Base-by-base conservation (phyloP, 208 protist species). In the Entamoeba nuttalli region DNA sequence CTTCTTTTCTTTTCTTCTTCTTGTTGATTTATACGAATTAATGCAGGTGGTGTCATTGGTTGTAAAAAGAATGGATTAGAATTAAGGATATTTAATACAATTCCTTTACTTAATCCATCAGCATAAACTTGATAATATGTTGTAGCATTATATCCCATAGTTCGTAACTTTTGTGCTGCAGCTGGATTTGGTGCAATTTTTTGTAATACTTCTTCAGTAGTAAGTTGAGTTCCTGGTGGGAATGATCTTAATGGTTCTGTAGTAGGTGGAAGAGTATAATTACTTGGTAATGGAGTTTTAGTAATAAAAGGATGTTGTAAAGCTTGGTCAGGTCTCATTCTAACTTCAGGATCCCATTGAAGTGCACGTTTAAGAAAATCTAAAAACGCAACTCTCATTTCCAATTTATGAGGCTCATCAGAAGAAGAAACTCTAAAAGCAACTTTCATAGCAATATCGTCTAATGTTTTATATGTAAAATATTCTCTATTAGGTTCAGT, bases 221-320 rank as follows among this genome's bases (percentile, higher is more conserved):
- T 41, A 25, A 84, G 62, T 84, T 84, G 62, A 41, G 62, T 84
- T n/a, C 62, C 62, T 30, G 62, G 62, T 2, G 62, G 62, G 62
- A 84, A 84, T 84, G 62, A 41, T n/a, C 62, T 84, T n/a, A 84
- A 84, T 9, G 62, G 62, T 84, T 84, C 62, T 30, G 17, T 84
- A 30, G 62, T 84, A 30, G 62, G 62, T 30, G 62, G 62, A 35
- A 84, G 62, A 11, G 62, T 30, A 7, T 84, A 84, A 35, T 84
- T 35, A n/a, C 7, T 19, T 51, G 48, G 21, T n/a, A 57, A 30
- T 96, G 50, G n/a, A 14, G 0, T 30, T 52, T 95, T 57, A 93
- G 21, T 57, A 94, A 96, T 96, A 95, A 96, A 97, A n/a, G 94
- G 73, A 57, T 97, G 96, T 48, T 73, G 21, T 30, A 96, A 51